Evolutionary conservation across 139 green algal species (phyloP), one percentile per base, ranked within the genome.

Genomic region (Auxenochlorella protothecoides): DNA sequence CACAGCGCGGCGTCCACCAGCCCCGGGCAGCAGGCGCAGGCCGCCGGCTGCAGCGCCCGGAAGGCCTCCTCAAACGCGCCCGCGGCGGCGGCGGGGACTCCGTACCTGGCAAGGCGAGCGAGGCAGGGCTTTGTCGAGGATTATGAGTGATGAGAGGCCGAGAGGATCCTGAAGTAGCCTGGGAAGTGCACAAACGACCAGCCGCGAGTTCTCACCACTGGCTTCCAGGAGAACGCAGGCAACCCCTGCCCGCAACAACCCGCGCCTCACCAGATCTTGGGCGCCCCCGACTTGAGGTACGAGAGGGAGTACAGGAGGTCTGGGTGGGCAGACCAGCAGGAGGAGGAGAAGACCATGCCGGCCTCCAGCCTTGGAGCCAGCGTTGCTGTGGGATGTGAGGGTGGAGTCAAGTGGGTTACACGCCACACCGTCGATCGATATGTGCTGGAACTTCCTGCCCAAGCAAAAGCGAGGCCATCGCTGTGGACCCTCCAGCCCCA

Each of bases 251-350:
- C 9, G 9, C 11, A 15, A n/a, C 62, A 66, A 53, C 14, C 62
- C 12, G 65, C 13, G 59, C 16, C 69, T 68, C 71, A 82, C 89
- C 89, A 93, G 12, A 76, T 72, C 74, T 85, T 87, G 51, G 81
- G 72, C 9, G 74, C 81, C 44, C 87, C 83, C 72, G 75, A 89
- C 83, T 97, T 92, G 56, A 92, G 76, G 82, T 97, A 97, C 77
- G 92, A 96, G 69, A 97, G 81, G 62, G 81, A 91, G 83, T 97
- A 97, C 53, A 98, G 85, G 75, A 88, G 81, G 81, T 97, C 92
- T 68, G 94, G 87, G 78, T 97, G 90, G 12, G 90, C 85, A 73
- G 92, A 90, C 92, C 91, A 96, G 76, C 84, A 87, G 71, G 89
- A 92, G 60, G 85, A 81, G 54, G 80, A 88, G 75, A 93, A 89